Evolutionary conservation across 148 eudicot species (phyloP).

Genomic region (Polygonum aviculare): DNA sequence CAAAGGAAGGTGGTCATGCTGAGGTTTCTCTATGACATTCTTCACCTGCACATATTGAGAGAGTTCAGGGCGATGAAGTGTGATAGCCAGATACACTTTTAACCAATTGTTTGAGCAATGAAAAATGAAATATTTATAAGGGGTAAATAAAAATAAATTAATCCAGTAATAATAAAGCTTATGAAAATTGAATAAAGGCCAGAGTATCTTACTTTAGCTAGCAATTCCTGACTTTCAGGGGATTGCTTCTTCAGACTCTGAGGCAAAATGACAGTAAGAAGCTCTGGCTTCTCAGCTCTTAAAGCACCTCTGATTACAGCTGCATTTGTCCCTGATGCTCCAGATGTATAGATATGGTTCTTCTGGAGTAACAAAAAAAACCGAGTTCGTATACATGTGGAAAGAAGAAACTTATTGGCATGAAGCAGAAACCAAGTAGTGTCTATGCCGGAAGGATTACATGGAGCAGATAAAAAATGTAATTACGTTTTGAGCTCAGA

Average conservation of each 20-base stretch:
- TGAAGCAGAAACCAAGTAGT: not conserved
- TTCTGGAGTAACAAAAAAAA: slow-evolving; percentile 38
- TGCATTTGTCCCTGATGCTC: slow-evolving; percentile 97
- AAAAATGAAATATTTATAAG: not conserved
- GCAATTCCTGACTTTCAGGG: slow-evolving; percentile 94
- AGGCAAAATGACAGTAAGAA: slow-evolving; percentile 91
- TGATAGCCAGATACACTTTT: not conserved
- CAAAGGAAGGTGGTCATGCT: slow-evolving; percentile 87
- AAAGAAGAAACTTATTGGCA: slow-evolving; percentile 1
- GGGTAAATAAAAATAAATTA: too few species aligned
- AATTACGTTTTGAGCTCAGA: not conserved
- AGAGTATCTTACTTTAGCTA: slow-evolving; percentile 57
- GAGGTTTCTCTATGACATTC: slow-evolving; percentile 89
- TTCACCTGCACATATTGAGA: slow-evolving; percentile 50
- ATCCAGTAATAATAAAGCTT: not conserved
- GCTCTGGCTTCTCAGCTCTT: slow-evolving; percentile 91
- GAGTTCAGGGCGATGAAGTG: not conserved
- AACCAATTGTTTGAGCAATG: not conserved
- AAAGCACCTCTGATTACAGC: slow-evolving; percentile 99
- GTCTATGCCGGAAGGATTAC: not conserved
- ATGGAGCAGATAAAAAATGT: not conserved
- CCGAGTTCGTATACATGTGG: not conserved
- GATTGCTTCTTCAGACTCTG: slow-evolving; percentile 91
- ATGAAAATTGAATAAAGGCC: not conserved
- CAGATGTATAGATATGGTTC: slow-evolving; percentile 93